Conservation (phyloP, 2,329 filamentous ascomycete species). For the Colletotrichum lini region DNA sequence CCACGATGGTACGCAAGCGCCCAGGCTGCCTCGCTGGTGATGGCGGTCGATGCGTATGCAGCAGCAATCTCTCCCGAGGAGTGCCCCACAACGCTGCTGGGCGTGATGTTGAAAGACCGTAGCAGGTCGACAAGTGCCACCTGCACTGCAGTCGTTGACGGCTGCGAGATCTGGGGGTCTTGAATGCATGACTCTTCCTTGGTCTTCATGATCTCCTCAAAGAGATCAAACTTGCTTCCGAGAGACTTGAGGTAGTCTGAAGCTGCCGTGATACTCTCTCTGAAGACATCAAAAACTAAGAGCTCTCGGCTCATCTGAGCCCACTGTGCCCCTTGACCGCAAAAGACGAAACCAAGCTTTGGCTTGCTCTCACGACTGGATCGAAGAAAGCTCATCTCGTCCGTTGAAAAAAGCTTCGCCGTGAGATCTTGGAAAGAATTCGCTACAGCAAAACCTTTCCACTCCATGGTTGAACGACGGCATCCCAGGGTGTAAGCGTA, state of each 20-base stretch:
- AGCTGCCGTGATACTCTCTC: slow-evolving; percentile 54
- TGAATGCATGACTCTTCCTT: slow-evolving; percentile 49
- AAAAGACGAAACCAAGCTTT: slow-evolving; percentile 59
- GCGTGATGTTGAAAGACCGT: slow-evolving; percentile 50
- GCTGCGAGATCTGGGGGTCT: slow-evolving; percentile 56
- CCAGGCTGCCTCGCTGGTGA: slow-evolving; percentile 57
- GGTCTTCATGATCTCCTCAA: slow-evolving; percentile 54
- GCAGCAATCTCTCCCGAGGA: slow-evolving; percentile 65
- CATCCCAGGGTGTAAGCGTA: slow-evolving; percentile 63
- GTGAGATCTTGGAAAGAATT: slow-evolving; percentile 52
- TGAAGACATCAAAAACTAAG: slow-evolving; percentile 59
- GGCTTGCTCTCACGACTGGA: slow-evolving; percentile 47
- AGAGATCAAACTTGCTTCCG: slow-evolving; percentile 51
- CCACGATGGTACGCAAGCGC: slow-evolving; percentile 60
- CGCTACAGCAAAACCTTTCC: slow-evolving; percentile 58
- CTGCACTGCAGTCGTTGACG: slow-evolving; percentile 59
- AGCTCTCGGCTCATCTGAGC: slow-evolving; percentile 59
- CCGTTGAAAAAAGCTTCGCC: slow-evolving; percentile 46
- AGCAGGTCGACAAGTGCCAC: slow-evolving; percentile 60
- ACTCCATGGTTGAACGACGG: slow-evolving; percentile 61
- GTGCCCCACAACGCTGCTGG: slow-evolving; percentile 58
- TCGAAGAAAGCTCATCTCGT: slow-evolving; percentile 44
- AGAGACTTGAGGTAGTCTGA: slow-evolving; percentile 51
- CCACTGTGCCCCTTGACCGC: slow-evolving; percentile 61
- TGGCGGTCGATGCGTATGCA: slow-evolving; percentile 56